Conservation (phyloP, 1,284 basidiomycete species). For the Ceratobasidium sp. region DNA sequence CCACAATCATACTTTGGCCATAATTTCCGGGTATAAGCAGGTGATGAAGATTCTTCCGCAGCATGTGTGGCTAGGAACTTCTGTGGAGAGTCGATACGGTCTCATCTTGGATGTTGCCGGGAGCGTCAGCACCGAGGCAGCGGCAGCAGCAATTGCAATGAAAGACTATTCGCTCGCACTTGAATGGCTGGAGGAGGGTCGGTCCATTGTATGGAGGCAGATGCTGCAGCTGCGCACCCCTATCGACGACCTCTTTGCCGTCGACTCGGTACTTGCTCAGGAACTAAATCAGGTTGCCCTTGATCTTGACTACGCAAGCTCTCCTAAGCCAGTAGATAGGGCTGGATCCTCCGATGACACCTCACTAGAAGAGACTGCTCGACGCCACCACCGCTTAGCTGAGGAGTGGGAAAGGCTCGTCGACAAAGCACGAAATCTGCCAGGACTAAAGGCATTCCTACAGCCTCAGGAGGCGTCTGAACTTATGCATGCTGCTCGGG, state of each 20-base stretch:
- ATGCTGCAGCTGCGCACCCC: constrained; percentile 5
- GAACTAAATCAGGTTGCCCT: not conserved
- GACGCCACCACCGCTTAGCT: not conserved
- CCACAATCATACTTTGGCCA: not conserved
- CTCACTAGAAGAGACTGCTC: not conserved
- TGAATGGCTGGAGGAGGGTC: constrained; percentile 23
- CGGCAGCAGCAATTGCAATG: not conserved
- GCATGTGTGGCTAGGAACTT: constrained; percentile 4
- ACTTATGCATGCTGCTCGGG: not conserved
- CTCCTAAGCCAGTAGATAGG: not conserved
- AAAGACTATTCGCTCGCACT: not conserved
- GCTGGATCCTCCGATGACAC: not conserved
- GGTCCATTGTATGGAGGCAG: constrained; percentile 20
- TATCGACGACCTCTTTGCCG: not conserved
- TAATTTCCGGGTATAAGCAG: not conserved
- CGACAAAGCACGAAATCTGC: not conserved
- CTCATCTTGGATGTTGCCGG: not conserved
- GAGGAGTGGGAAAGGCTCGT: not conserved
- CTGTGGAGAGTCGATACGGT: not conserved
- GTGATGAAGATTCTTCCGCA: not conserved
- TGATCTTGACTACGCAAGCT: not conserved
- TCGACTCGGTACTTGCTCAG: not conserved
- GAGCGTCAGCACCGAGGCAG: not conserved
- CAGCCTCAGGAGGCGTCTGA: not conserved
- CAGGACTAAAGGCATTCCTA: not conserved